Evolutionary conservation across 768 basidiomycete species (phyloP), one percentile per base, ranked within the genome.

Genomic region (Agrocybe pediades): DNA sequence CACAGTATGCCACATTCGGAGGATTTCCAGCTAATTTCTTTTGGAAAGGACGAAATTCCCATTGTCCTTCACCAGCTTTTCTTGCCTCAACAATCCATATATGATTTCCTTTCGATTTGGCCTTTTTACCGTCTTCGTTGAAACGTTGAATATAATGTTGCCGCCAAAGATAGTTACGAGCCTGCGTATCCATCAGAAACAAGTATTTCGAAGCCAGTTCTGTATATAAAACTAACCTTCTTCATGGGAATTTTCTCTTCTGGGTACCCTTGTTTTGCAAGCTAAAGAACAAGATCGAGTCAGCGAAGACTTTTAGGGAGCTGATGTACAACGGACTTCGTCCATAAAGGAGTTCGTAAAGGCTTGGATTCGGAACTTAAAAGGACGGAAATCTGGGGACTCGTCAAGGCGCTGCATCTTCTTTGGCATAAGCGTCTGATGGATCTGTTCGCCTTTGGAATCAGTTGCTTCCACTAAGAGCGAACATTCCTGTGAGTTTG

Each of bases 21-120:
- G 95, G 90, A 9, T 79, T 78, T 23, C 93, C 94, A 27, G 93
- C 90, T 50, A 98, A 84, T 70, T 88, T 89, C 51, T 95, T 86
- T 63, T 88, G 77, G 74, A 96, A 97, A 11, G 91, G 87, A 46
- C 92, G 82, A 74, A 96, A 97, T 48, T 84, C 79, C 94, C 94
- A 98, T 58, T 81, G 74, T 39, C 87, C 83, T 44, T 90, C 90
- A 20, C 74, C 75, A 20, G 74, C 66, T 70, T 92, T 95, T 74
- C 84, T 92, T n/a, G 94, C 96, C 63, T 98, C 93, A 46, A 98
- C 89, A 65, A 94, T 95, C 96, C 96, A 99, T 60, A 98, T 97
- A 64, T 98, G 96, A 72, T 99, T 99, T 43, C 96, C 96, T 76
- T 97, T 97, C 49, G 93, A 95, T 72, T 99, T 99, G 20, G 95